A percentile compares a stretch with the other conserved stretches of the same genome.
Evolutionary conservation across 2,329 filamentous ascomycete species (phyloP).

Genomic region (Golovinomyces cichoracearum): DNA sequence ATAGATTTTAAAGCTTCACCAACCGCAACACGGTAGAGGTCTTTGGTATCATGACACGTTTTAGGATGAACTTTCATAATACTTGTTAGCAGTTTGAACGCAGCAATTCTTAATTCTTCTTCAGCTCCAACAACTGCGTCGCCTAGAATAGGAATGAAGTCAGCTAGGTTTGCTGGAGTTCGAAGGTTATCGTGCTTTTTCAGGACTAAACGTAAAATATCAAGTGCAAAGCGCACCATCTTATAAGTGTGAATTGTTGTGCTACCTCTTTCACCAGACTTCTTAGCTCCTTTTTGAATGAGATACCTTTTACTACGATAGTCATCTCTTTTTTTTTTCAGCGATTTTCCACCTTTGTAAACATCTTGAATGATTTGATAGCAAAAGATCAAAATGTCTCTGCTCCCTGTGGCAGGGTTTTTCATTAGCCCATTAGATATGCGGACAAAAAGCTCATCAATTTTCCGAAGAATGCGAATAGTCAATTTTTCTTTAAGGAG

Average conservation of each 20-base stretch:
- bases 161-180: slow-evolving; percentile 52
- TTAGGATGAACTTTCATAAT: slow-evolving; percentile 63
- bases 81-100: slow-evolving; percentile 59
- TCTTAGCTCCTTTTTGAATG: slow-evolving; percentile 53
- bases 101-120: slow-evolving; percentile 77
- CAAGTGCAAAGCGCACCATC: slow-evolving; percentile 63
- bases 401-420: slow-evolving; percentile 52
- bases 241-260: slow-evolving; percentile 69
- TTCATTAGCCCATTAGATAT: slow-evolving; percentile 61
- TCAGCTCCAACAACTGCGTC: slow-evolving; percentile 63
- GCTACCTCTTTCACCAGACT: slow-evolving; percentile 41
- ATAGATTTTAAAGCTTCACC: slow-evolving; percentile 66
- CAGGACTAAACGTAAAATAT: slow-evolving; percentile 61
- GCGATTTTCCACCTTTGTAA: slow-evolving; percentile 36
- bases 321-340: slow-evolving; percentile 29
- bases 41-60: slow-evolving; percentile 32
- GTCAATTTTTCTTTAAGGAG: slow-evolving; percentile 67
- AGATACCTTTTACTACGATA: slow-evolving; percentile 46
- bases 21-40: slow-evolving; percentile 48
- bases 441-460: slow-evolving; percentile 65
- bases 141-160: slow-evolving; percentile 70
- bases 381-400: slow-evolving; percentile 75
- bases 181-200: slow-evolving; percentile 64
- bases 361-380: slow-evolving; percentile 81
- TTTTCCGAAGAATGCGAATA: slow-evolving; percentile 58